These are phyloP conservation scores for Microthlaspi erraticum DNA, from an alignment of 345 rosid species.

Conservation along the genomic window DNA sequence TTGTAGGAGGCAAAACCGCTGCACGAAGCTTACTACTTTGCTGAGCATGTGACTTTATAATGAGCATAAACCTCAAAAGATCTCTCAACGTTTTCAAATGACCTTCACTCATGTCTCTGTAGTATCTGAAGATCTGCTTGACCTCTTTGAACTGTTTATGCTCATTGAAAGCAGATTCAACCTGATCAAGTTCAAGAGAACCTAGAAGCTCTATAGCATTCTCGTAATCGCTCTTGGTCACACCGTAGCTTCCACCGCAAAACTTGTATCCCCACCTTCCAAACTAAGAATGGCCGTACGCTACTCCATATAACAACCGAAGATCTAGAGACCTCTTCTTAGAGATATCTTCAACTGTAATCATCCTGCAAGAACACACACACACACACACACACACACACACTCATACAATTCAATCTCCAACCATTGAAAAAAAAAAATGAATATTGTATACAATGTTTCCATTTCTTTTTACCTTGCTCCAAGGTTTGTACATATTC, in stretches of 20 bases:
- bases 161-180: conserved; percentile 51
- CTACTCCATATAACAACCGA: conserved; percentile 75
- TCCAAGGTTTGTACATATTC: conserved; percentile 59
- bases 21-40: conserved; percentile 44
- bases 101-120: conserved; percentile 69
- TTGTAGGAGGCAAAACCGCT: conserved; percentile 24
- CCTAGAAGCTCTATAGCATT: conserved; percentile 71
- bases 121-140: conserved; percentile 54
- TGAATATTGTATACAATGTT: too few relatives aligned
- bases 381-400: too few relatives aligned
- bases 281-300: conserved; percentile 88
- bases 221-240: conserved; percentile 58
- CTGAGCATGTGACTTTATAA: conserved; percentile 57
- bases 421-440: too few relatives aligned
- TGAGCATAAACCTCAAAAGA: conserved; percentile 73
- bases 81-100: conserved; percentile 65
- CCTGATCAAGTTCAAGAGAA: conserved; percentile 58
- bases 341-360: conserved; percentile 70
- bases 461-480: conserved; percentile 71
- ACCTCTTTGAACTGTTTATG: conserved; percentile 45
- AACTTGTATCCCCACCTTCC: conserved; percentile 91
- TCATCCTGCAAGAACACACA: conserved; percentile 62
- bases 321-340: conserved; percentile 79
- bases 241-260: conserved; percentile 76
- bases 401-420: conserved; percentile 23